These are phyloP conservation scores for Aspergillus intermedius DNA, from an alignment of 2,329 filamentous ascomycete species.

Conservation along the genomic window DNA sequence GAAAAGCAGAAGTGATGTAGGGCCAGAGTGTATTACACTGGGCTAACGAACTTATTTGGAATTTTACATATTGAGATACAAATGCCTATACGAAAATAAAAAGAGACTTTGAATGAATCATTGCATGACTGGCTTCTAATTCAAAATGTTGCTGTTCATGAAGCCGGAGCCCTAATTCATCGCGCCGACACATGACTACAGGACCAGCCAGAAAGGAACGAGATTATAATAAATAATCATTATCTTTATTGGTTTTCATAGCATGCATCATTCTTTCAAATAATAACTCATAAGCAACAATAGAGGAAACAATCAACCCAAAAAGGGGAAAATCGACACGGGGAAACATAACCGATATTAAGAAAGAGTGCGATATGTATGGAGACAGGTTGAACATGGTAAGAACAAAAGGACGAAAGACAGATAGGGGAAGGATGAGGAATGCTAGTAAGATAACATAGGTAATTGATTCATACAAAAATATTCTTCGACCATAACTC, in stretches of 20 bases:
- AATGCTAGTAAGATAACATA: conserved; percentile 2
- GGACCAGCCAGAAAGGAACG: too few species aligned
- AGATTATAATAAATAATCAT: too few species aligned
- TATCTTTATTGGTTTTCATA: too few species aligned
- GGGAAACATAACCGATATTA: neutral
- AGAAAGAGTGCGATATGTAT: conserved; percentile 11
- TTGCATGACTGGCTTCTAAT: conserved; percentile 10
- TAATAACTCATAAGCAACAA: conserved; percentile 19
- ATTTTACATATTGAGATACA: too few species aligned
- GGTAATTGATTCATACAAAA: conserved; percentile 5
- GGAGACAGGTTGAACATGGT: neutral
- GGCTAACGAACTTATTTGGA: too few species aligned
- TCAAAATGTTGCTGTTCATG: conserved; percentile 5
- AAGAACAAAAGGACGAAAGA: conserved; percentile 4
- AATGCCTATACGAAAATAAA: too few species aligned
- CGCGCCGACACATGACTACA: too few species aligned
- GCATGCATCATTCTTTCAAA: conserved; percentile 5
- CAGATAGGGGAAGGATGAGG: neutral
- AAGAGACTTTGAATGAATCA: neutral
- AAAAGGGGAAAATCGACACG: conserved; percentile 1
- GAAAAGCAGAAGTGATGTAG: too few species aligned
- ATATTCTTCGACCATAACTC: conserved; percentile 9
- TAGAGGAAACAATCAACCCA: conserved; percentile 8
- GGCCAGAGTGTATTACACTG: too few species aligned
- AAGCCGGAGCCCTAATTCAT: too few species aligned